These are phyloP conservation scores for Rhynchospora pubera DNA, from an alignment of 176 grass and related monocot genomes.

Conservation along the genomic window DNA sequence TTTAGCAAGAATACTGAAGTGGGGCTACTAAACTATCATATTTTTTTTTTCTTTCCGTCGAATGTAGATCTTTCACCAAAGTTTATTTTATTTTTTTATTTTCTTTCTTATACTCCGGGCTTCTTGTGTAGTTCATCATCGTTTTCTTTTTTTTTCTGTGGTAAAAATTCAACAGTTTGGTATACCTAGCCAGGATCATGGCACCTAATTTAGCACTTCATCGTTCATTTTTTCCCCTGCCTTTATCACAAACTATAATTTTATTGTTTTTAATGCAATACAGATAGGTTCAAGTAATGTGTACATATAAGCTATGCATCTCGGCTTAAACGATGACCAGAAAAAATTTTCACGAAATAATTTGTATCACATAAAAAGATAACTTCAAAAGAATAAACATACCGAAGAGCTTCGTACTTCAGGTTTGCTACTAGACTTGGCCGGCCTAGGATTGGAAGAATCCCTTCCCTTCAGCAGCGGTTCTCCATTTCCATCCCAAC, in stretches of 20 bases:
- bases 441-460: slow-evolving; percentile 24
- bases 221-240: not conserved
- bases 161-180: not conserved
- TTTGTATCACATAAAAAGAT: not conserved
- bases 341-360: not conserved
- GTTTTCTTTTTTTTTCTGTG: not conserved
- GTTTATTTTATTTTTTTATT: not conserved
- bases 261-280: not conserved
- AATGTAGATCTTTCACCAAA: not conserved
- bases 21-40: not conserved
- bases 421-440: slow-evolving; percentile 27
- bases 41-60: not conserved
- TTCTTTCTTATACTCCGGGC: not conserved
- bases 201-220: not conserved
- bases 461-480: slow-evolving; percentile 20
- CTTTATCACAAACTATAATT: not conserved
- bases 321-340: not conserved
- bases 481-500: slow-evolving; percentile 37
- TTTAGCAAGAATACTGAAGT: not conserved
- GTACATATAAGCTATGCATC: not conserved
- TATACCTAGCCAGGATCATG: not conserved
- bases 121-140: not conserved
- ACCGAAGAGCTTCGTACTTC: slow-evolving; percentile 35
- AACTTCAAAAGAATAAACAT: not conserved
- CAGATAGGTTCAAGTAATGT: not conserved